These are phyloP conservation scores for Paraphoma chrysanthemicola DNA, from an alignment of 2,329 filamentous ascomycete genomes.

Conservation along the genomic window DNA sequence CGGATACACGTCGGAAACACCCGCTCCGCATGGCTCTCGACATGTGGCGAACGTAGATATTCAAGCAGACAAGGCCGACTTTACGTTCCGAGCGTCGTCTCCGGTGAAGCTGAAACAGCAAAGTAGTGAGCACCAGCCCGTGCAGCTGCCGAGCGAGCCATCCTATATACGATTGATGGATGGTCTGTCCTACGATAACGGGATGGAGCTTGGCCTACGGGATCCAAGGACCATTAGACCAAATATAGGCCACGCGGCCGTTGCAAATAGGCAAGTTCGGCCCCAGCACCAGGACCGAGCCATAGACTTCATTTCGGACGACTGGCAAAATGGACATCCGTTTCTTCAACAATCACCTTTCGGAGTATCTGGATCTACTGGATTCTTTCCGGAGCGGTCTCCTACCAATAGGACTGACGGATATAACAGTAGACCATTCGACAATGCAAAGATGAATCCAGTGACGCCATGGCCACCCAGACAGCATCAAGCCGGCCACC, in stretches of 20 bases:
- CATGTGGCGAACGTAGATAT: slow-evolving; percentile 7
- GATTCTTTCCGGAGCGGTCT: background rate
- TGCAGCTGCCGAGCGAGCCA: slow-evolving; percentile 24
- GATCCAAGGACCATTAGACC: slow-evolving; percentile 30
- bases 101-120: slow-evolving; percentile 13
- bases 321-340: background rate
- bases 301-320: background rate
- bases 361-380: background rate
- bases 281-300: slow-evolving; percentile 2
- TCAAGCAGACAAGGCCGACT: slow-evolving; percentile 11
- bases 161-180: slow-evolving; percentile 44
- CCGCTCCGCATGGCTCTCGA: slow-evolving; percentile 5
- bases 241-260: background rate
- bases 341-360: slow-evolving; percentile 26
- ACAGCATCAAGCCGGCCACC: slow-evolving; percentile 15
- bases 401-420: background rate
- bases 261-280: background rate
- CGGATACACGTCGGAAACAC: slow-evolving; percentile 3
- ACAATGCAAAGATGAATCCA: slow-evolving; percentile 1
- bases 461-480: slow-evolving; percentile 18
- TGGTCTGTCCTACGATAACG: slow-evolving; percentile 26
- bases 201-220: slow-evolving; percentile 32
- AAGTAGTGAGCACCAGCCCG: background rate
- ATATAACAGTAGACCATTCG: slow-evolving; percentile 9
- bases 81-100: slow-evolving; percentile 29